A percentile compares a stretch with the other conserved stretches of the same genome.
phyloP scores from a whole-genome alignment of 306 rosid species.

The Styphnolobium japonicum region DNA sequence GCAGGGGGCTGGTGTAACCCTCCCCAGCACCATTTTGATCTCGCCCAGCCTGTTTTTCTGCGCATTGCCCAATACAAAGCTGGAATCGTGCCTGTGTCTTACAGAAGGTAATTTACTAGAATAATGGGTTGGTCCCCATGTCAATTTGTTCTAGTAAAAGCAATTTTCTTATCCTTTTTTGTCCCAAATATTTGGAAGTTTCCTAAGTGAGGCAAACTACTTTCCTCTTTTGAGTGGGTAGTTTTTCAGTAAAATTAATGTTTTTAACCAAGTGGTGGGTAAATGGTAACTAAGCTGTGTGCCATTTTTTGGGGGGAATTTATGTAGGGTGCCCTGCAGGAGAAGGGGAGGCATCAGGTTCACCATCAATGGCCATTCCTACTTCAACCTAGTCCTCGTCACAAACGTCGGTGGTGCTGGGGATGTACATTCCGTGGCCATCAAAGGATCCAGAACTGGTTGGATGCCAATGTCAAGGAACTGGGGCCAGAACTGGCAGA shows the following conservation, averaged over 20 bases:
- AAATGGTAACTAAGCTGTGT: not conserved
- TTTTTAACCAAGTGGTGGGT: not conserved
- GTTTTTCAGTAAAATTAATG: not conserved
- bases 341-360: conserved; percentile 94
- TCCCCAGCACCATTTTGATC: conserved; percentile 94
- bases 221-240: not conserved
- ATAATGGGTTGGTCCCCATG: not conserved
- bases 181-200: conserved; percentile 11
- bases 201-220: not conserved
- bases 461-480: conserved; percentile 94
- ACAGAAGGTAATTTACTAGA: conserved; percentile 60
- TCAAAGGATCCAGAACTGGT: conserved; percentile 79
- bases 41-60: conserved; percentile 87
- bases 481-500: conserved; percentile 99
- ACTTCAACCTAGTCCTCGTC: conserved; percentile 87
- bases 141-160: conserved; percentile 11
- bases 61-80: conserved; percentile 93
- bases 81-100: conserved; percentile 88
- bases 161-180: not conserved
- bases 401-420: conserved; percentile 99
- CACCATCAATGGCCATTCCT: conserved; percentile 93
- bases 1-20: conserved; percentile 99
- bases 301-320: not conserved
- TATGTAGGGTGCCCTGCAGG: conserved; percentile 74
- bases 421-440: conserved; percentile 70